Evolutionary conservation across 805 yeast species (phyloP), one percentile per base, ranked within the genome.

Genomic region (Monosporozyma unispora): DNA sequence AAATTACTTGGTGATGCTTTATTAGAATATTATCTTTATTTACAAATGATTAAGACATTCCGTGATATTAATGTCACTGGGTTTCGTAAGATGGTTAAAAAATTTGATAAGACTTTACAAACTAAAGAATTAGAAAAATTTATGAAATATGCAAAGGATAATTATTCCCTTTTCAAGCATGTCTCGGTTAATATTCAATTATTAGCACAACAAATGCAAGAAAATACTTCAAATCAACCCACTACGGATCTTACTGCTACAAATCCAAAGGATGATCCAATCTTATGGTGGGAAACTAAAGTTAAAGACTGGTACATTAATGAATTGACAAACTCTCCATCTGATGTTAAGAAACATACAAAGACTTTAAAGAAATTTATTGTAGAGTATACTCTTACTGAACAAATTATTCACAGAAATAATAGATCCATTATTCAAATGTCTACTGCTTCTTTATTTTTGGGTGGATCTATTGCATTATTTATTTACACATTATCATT

Each of bases 81-180:
- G 0, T 80, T 90, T 59, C 77, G 96, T 47, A 93, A 93, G 60
- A 81, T 93, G 59, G 74, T 88, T 51, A 93, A 93, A 62, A 93
- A 93, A 64, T 90, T 80, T 62, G 99, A 93, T 67, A 93, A 93
- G 60, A 55, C 60, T 3, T 57, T 63, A 44, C 50, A 56, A 28
- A 61, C 67, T 1, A 49, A 50, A 8, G 67, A 67, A 45, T 48
- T 61, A 33, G 48, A 55, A 3, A 48, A 44, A 28, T 62, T 66
- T 42, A 57, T 64, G 59, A 55, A 53, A 14, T 61, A 52, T 44
- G 63, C 63, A 3, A 57, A 58, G 39, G 54, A 52, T 18, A 53
- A 59, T 33, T 63, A 56, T 42, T 53, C 57, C 1, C 25, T 65
- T 14, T 64, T 65, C 45, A 59, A 58, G 39, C 66, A 64, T 47